Base-by-base conservation (phyloP, 1,284 basidiomycete genomes). In the Sporisorium graminicola region DNA sequence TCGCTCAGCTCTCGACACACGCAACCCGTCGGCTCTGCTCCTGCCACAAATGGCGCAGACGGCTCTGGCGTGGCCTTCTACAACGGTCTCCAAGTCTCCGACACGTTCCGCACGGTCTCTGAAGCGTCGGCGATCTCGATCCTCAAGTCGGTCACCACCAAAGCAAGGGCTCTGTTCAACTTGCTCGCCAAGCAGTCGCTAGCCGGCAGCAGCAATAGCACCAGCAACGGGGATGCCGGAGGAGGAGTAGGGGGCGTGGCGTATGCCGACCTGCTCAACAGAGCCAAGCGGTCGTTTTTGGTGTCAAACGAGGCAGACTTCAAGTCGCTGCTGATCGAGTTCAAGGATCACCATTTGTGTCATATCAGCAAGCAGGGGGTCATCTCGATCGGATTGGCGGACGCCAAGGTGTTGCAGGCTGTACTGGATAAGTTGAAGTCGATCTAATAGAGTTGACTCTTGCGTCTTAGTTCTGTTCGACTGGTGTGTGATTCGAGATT, bases 161-260 rank as follows among this genome's bases (percentile, higher is more conserved):
- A 79, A 26, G 79, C 79, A 2, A 46, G 76, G 6, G 76, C 77
- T 9, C 77, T 80, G 35, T 80, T 80, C 67, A 70, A 70, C 33
- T 31, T 77, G 13, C 27, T 80, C 5, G 79, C 77, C 9, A 70
- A 72, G 26, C 64, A 73, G 37, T 46, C 55, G 18, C 40, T 66
- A 8, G 51, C 57, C 3, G 10, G 5, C 10, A 20, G 18, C 37
- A 26, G 27, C 5, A 50, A 13, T 13, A n/a, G n/a, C n/a, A n/a
- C n/a, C n/a, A n/a, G n/a, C n/a, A n/a, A n/a, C n/a, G n/a, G n/a
- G n/a, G 47, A 12, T 7, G 33, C 0, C 3, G 51, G 42, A 0
- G 52, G 10, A 20, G 46, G 49, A 7, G 44, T 59, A 24, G 55
- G 53, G 0, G 72, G 76, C 0, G 64, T 80, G 1, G 51, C 59